Conservation (phyloP, 345 rosid species). For the Eucalyptus polyanthemos region DNA sequence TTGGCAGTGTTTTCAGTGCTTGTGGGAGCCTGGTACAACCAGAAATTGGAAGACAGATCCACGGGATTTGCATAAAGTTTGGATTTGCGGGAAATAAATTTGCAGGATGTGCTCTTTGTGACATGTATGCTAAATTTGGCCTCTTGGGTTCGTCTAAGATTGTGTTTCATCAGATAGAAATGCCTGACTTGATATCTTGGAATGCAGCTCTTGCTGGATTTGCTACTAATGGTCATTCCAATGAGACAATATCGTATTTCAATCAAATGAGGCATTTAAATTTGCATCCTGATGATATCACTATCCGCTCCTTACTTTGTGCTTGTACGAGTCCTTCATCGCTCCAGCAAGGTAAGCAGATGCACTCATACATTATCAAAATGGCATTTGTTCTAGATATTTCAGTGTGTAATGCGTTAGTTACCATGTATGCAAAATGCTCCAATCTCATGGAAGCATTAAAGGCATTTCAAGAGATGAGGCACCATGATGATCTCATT, state of each 20-base stretch:
- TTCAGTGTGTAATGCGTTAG: conserved; percentile 36
- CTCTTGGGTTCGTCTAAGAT: conserved; percentile 20
- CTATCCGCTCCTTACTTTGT: conserved; percentile 34
- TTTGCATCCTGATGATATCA: conserved; percentile 25
- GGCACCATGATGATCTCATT: conserved; percentile 26
- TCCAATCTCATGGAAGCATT: conserved; percentile 20
- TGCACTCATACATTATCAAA: conserved; percentile 38
- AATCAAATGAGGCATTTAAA: conserved; percentile 18
- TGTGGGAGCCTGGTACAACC: conserved; percentile 27
- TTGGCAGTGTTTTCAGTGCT: conserved; percentile 43
- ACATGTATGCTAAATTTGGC: conserved; percentile 52
- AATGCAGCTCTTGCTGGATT: conserved; percentile 51
- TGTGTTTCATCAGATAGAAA: conserved; percentile 31
- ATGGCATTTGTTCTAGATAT: conserved; percentile 20
- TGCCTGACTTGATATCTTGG: conserved; percentile 47
- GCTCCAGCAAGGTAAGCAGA: conserved; percentile 31
- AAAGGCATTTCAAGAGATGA: conserved; percentile 42
- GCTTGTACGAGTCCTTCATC: conserved; percentile 17
- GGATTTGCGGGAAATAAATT: conserved; percentile 17
- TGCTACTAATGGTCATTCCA: conserved; percentile 18
- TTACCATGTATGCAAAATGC: conserved; percentile 51
- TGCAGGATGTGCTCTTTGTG: conserved; percentile 42
- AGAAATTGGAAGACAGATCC: conserved; percentile 49
- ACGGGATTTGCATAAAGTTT: conserved; percentile 36
- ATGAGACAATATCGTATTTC: conserved; percentile 23